Conservation (phyloP, 306 rosid species). For the Malus orientalis region DNA sequence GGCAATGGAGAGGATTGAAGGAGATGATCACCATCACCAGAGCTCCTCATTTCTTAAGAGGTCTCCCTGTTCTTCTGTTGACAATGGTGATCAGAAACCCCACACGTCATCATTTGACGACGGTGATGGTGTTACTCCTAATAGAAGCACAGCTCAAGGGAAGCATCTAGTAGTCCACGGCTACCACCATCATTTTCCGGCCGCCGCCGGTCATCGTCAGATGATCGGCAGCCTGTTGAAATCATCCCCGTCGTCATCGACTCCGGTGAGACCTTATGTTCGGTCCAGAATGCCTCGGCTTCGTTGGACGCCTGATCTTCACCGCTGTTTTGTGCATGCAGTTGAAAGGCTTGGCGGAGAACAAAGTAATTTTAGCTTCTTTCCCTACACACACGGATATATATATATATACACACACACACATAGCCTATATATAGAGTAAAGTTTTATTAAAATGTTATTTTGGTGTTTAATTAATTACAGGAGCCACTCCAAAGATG, state of each 20-base stretch:
- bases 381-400: neutral
- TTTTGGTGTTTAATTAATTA: neutral
- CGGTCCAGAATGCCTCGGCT: constrained; percentile 73
- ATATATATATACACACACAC: neutral
- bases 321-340: constrained; percentile 79
- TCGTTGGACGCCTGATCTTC: constrained; percentile 86
- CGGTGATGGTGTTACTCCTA: neutral
- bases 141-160: neutral
- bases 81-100: constrained; percentile 6
- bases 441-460: neutral
- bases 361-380: constrained; percentile 36
- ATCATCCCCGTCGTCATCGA: neutral
- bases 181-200: neutral
- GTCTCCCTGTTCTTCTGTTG: constrained; percentile 23
- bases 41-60: constrained; percentile 8
- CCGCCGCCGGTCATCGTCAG: neutral
- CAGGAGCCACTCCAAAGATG: constrained; percentile 89
- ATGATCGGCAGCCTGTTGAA: constrained; percentile 13
- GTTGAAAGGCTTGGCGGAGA: constrained; percentile 80
- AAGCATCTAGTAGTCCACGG: neutral
- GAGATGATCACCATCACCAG: neutral
- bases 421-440: neutral
- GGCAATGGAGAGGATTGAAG: constrained; percentile 18
- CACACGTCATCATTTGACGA: neutral
- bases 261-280: constrained; percentile 49